Conservation (phyloP, 2,329 filamentous ascomycete species). For the Phialophora macrospora region DNA sequence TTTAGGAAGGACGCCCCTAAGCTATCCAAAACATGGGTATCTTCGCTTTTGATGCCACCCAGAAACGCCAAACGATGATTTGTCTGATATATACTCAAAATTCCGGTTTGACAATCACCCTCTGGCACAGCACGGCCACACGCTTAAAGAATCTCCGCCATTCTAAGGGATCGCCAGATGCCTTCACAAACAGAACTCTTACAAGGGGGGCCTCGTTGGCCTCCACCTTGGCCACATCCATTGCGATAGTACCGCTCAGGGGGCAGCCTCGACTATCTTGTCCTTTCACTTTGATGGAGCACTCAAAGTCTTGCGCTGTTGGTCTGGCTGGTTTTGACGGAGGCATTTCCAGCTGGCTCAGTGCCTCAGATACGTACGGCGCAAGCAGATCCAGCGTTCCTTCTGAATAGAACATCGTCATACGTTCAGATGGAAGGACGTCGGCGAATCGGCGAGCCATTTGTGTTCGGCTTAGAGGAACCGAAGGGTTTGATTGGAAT, state of each 20-base stretch:
- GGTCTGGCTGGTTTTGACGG: conserved; percentile 57
- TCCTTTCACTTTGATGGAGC: conserved; percentile 73
- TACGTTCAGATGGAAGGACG: conserved; percentile 82
- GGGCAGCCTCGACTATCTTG: conserved; percentile 59
- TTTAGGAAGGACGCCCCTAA: background rate
- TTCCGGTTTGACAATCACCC: conserved; percentile 73
- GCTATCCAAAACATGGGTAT: conserved; percentile 13
- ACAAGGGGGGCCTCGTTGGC: conserved; percentile 64
- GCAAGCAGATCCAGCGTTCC: conserved; percentile 76
- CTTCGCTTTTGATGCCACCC: conserved; percentile 7
- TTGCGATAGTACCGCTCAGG: conserved; percentile 51
- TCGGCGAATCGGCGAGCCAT: conserved; percentile 86
- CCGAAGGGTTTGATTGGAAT: conserved; percentile 77
- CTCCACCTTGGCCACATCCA: conserved; percentile 58
- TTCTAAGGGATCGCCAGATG: conserved; percentile 93
- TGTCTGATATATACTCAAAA: conserved; percentile 35
- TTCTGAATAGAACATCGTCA: conserved; percentile 90
- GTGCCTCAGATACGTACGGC: conserved; percentile 76
- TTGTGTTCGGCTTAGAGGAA: conserved; percentile 85
- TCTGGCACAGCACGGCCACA: conserved; percentile 83
- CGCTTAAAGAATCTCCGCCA: conserved; percentile 98
- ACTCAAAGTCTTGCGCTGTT: conserved; percentile 58
- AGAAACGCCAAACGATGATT: background rate
- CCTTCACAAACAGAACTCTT: conserved; percentile 81
- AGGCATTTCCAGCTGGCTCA: conserved; percentile 85